Conservation (phyloP, 108 stramenopile species). For the Cylindrotheca fusiformis region DNA sequence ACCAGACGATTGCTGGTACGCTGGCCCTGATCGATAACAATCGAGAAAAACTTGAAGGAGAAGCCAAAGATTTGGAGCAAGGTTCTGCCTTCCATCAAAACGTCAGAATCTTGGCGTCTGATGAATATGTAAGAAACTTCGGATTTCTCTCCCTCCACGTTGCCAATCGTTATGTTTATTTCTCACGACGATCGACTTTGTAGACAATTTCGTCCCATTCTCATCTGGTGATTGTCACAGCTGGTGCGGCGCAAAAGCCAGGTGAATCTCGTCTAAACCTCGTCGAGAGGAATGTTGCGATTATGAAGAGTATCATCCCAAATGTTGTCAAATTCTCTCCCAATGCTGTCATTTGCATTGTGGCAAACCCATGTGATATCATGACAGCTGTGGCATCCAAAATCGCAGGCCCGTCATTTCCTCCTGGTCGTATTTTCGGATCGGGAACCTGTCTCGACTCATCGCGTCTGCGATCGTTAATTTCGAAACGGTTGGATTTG, state of each 20-base stretch:
- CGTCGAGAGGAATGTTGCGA: constrained; percentile 33
- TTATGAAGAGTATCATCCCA: constrained; percentile 49
- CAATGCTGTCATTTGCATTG: constrained; percentile 42
- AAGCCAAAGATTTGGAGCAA: constrained; percentile 48
- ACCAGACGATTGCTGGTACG: constrained; percentile 29
- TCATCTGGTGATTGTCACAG: constrained; percentile 51
- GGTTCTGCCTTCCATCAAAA: constrained; percentile 42
- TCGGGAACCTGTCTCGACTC: constrained; percentile 46
- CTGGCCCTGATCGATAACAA: constrained; percentile 50
- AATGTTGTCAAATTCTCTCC: constrained; percentile 39
- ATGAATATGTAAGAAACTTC: constrained; percentile 30
- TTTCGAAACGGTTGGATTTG: constrained; percentile 30
- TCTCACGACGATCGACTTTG: neutral
- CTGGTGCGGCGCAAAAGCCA: constrained; percentile 44
- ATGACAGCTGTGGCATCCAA: constrained; percentile 54
- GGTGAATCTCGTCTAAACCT: constrained; percentile 49
- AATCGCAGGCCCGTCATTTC: constrained; percentile 43
- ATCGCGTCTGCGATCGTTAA: constrained; percentile 39
- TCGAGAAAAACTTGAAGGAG: constrained; percentile 38
- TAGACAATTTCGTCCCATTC: constrained; percentile 28
- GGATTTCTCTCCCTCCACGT: too few relatives aligned
- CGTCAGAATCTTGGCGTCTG: constrained; percentile 27
- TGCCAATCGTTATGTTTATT: neutral
- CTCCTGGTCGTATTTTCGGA: constrained; percentile 45
- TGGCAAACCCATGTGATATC: constrained; percentile 50